Conservation (phyloP, 805 yeast species). For the Spathaspora arborariae region DNA sequence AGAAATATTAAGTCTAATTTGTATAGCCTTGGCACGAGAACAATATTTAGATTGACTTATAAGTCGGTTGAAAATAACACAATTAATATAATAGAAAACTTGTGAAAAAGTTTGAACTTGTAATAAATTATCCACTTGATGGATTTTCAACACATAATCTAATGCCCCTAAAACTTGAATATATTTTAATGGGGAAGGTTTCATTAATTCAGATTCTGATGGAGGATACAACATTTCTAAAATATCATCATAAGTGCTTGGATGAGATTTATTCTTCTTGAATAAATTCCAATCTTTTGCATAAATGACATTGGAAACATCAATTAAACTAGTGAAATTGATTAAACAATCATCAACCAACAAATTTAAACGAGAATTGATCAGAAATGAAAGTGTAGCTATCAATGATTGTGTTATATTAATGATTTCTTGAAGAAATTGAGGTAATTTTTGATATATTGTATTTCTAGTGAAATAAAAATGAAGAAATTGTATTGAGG, state of each 20-base stretch:
- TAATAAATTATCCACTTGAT: conserved; percentile 74
- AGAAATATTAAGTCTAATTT: conserved; percentile 81
- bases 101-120: conserved; percentile 74
- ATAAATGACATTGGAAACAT: conserved; percentile 69
- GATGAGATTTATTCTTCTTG: conserved; percentile 39
- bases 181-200: conserved; percentile 83
- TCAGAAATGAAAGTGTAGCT: conserved; percentile 62
- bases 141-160: conserved; percentile 77
- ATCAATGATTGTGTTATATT: conserved; percentile 56
- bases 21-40: conserved; percentile 83
- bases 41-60: conserved; percentile 64
- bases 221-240: conserved; percentile 82
- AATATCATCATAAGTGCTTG: conserved; percentile 67
- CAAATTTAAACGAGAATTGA: conserved; percentile 55
- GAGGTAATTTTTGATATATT: conserved; percentile 53
- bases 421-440: conserved; percentile 59
- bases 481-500: conserved; percentile 70
- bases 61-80: conserved; percentile 69
- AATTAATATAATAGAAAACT: conserved; percentile 74
- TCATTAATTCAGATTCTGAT: conserved; percentile 68
- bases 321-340: conserved; percentile 79
- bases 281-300: conserved; percentile 62
- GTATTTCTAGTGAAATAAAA: conserved; percentile 71
- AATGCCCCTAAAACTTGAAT: conserved; percentile 88
- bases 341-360: conserved; percentile 65